Evolutionary conservation across 2,329 filamentous ascomycete species (phyloP).

Genomic region (Ciborinia camelliae): DNA sequence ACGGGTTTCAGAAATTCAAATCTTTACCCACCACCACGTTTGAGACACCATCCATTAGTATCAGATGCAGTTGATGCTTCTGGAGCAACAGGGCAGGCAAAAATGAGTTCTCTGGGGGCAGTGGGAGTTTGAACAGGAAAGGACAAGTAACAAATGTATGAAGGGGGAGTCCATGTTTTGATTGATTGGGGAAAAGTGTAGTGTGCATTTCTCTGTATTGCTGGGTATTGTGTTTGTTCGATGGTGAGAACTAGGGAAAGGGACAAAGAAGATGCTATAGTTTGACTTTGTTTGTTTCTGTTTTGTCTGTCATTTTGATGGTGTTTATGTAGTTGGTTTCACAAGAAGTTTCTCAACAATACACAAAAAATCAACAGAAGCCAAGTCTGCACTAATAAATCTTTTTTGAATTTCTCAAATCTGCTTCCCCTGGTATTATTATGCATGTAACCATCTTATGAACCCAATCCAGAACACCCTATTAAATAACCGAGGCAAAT

Average conservation of each 20-base stretch:
- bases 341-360: not conserved
- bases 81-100: not conserved
- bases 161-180: rapidly evolving
- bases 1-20: not conserved
- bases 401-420: not conserved
- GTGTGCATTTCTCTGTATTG: not conserved
- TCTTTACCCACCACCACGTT: too few relatives aligned
- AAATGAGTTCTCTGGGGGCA: rapidly evolving
- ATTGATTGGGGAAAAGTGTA: not conserved
- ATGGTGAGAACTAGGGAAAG: not conserved
- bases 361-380: not conserved
- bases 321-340: not conserved
- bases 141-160: not conserved
- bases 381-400: not conserved
- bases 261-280: not conserved
- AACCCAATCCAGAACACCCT: not conserved
- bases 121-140: not conserved
- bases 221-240: too few relatives aligned
- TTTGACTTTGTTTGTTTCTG: not conserved
- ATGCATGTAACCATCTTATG: not conserved
- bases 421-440: not conserved
- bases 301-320: not conserved
- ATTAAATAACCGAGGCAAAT: not conserved
- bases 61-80: not conserved
- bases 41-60: not conserved